A percentile compares a stretch with the other conserved stretches of the same genome.
These are phyloP conservation scores for Mycena venus DNA, from an alignment of 768 basidiomycete species.

Conservation along the genomic window DNA sequence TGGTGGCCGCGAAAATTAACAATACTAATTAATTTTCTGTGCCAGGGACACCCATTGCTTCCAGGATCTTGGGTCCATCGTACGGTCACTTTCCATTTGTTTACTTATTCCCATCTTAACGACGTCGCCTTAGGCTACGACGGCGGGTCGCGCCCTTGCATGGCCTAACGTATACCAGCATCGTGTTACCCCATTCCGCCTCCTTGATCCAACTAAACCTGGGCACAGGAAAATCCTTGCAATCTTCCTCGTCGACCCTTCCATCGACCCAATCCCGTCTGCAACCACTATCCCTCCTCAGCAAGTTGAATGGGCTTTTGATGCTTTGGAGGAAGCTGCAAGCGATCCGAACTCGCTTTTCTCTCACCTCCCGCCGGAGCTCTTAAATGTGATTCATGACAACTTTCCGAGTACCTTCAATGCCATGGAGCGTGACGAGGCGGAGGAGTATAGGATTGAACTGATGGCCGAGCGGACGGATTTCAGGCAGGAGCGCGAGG, in stretches of 20 bases:
- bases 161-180: constrained; percentile 57
- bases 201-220: constrained; percentile 46
- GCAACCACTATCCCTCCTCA: constrained; percentile 46
- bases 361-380: constrained; percentile 14
- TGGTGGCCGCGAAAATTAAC: background rate
- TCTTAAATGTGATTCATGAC: constrained; percentile 2
- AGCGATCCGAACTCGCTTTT: constrained; percentile 6
- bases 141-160: constrained; percentile 43
- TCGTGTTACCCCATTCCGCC: constrained; percentile 49
- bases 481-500: background rate
- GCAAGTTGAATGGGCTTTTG: constrained; percentile 42
- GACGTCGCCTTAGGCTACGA: background rate
- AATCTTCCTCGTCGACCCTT: constrained; percentile 55
- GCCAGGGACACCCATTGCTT: constrained; percentile 21
- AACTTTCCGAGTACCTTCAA: background rate
- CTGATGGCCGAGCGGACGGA: constrained; percentile 34
- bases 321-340: constrained; percentile 25
- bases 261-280: constrained; percentile 45
- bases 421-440: constrained; percentile 11
- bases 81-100: background rate
- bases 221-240: constrained; percentile 55
- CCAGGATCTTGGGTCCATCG: constrained; percentile 44
- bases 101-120: background rate
- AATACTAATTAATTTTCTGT: background rate
- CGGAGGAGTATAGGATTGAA: constrained; percentile 17